phyloP scores from a whole-genome alignment of 2,329 filamentous ascomycete genomes.

The Chrysosporium keratinophilum region DNA sequence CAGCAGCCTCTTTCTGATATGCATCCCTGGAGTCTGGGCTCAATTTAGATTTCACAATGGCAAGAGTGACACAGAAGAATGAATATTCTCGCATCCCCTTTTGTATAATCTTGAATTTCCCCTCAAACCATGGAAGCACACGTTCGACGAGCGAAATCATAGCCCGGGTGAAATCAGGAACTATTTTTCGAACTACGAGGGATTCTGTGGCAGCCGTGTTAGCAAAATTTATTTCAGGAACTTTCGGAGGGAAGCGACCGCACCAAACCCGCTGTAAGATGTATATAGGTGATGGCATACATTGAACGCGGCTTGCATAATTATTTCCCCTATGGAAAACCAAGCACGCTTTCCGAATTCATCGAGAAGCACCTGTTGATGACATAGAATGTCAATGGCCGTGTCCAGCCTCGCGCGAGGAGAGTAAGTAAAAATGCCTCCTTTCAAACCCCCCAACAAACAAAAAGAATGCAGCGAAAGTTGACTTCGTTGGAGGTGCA shows the following conservation, averaged over 20 bases:
- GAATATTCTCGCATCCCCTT: conserved; percentile 20
- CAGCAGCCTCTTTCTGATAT: conserved; percentile 22
- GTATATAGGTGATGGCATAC: conserved; percentile 31
- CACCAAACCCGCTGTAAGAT: conserved; percentile 20
- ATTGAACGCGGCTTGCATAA: conserved; percentile 29
- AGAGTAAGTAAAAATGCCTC: conserved; percentile 28
- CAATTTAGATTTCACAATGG: conserved; percentile 17
- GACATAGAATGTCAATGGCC: conserved; percentile 30
- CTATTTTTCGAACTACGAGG: conserved; percentile 12
- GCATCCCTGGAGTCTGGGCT: conserved; percentile 11
- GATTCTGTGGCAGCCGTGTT: conserved; percentile 10
- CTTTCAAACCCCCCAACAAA: conserved; percentile 26
- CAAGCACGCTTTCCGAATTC: conserved; percentile 25
- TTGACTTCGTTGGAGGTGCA: conserved; percentile 28
- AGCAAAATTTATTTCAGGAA: background rate
- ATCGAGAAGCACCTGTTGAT: conserved; percentile 28
- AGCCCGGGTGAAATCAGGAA: conserved; percentile 12
- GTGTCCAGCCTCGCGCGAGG: conserved; percentile 29
- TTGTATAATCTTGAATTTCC: conserved; percentile 17
- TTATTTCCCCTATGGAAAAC: conserved; percentile 29
- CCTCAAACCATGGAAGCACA: conserved; percentile 16
- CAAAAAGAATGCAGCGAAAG: conserved; percentile 34
- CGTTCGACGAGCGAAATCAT: conserved; percentile 18
- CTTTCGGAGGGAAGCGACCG: conserved; percentile 8
- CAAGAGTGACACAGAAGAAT: conserved; percentile 16